phyloP scores from a whole-genome alignment of 2,329 filamentous ascomycete genomes.

The Pseudogymnoascus sp. region DNA sequence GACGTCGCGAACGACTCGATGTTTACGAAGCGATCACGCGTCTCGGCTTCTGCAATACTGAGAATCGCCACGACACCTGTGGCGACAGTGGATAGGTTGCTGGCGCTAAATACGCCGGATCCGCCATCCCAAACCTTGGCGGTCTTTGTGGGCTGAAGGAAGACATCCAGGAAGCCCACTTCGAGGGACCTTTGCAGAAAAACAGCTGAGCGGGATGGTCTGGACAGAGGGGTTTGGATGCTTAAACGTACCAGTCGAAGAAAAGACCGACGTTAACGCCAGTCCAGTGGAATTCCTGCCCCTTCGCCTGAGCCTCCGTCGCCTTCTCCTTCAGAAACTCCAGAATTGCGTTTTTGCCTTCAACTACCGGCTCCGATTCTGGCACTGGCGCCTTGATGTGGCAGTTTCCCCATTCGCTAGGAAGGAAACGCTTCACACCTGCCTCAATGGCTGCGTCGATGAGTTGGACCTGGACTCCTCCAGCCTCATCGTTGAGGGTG shows the following conservation, averaged over 20 bases:
- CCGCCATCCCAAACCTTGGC: slow-evolving; percentile 31
- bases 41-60: slow-evolving; percentile 25
- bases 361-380: slow-evolving; percentile 26
- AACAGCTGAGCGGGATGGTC: not conserved
- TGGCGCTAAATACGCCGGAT: slow-evolving; percentile 26
- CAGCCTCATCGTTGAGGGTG: slow-evolving; percentile 12
- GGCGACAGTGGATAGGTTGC: slow-evolving; percentile 30
- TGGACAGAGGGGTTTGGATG: not conserved
- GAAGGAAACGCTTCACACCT: slow-evolving; percentile 55
- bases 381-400: slow-evolving; percentile 13
- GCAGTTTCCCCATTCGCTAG: slow-evolving; percentile 46
- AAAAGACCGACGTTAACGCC: slow-evolving; percentile 28
- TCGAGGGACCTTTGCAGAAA: not conserved
- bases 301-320: slow-evolving; percentile 4
- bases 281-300: slow-evolving; percentile 28
- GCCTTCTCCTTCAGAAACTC: slow-evolving; percentile 27
- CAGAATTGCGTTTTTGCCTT: slow-evolving; percentile 33
- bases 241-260: slow-evolving; percentile 21
- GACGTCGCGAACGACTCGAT: slow-evolving; percentile 30
- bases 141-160: slow-evolving; percentile 18
- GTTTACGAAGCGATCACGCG: slow-evolving; percentile 31
- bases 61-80: slow-evolving; percentile 31
- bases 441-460: slow-evolving; percentile 54
- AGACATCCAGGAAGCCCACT: not conserved
- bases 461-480: slow-evolving; percentile 27